Evolutionary conservation across 371 early-diverging fungal species (phyloP), one percentile per base, ranked within the genome.

Genomic region (Mortierella sp.): DNA sequence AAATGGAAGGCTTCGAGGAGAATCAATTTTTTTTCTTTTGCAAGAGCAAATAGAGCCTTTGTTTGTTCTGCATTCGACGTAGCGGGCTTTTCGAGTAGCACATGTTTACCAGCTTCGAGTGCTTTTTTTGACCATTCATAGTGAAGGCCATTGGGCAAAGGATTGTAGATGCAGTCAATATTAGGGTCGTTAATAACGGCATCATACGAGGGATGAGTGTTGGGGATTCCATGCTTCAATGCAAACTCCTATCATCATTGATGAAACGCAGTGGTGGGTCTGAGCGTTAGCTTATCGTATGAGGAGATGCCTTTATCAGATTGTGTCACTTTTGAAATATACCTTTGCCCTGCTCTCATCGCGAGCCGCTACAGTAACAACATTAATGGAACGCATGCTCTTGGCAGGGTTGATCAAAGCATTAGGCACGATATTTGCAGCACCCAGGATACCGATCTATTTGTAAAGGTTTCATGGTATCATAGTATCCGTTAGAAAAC

Each of bases 81-180:
- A 0, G 84, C 62, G 8, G 86, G 83, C 67, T 87, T 86, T 65
- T 86, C 85, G 40, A 83, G 72, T 29, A 86, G 62, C 19, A 83
- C 82, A 56, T 84, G 83, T 34, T 84, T 86, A 40, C 76, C 80
- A 2, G 76, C 73, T 17, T 82, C 51, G 28, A 83, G 73, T 2
- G 83, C 85, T 32, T 79, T 75, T 47, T 75, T 51, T 13, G 86
- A 71, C 87, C 86, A 86, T 51, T 83, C 75, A 58, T 61, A 72
- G 61, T 86, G 87, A 29, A 84, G 75, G 7, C 82, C 76, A 61
- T 85, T 89, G 6, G 89, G 88, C 4, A 84, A 62, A n/a, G 88
- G 83, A 57, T 84, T 85, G 75, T 85, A 89, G 56, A 87, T 84
- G 31, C 84, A 86, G 49, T 87, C 85, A 55, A 89, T 74, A 31